Evolutionary conservation across 2,329 filamentous ascomycete species (phyloP).

Genomic region (Mycosphaerella arachidis): DNA sequence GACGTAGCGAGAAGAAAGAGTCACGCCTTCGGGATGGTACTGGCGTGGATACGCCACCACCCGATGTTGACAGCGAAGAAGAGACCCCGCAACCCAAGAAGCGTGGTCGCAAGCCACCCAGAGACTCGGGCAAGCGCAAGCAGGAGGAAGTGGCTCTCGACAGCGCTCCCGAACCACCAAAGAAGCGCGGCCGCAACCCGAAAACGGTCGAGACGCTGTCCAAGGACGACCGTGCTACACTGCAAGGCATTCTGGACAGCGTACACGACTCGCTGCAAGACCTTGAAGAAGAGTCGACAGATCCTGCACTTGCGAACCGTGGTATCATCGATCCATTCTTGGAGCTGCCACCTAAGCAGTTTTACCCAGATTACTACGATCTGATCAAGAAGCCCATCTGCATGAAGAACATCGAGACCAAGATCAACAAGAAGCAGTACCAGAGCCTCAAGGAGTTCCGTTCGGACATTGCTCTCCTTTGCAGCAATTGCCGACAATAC

Average conservation of each 20-base stretch:
- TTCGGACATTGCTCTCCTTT: conserved; percentile 77
- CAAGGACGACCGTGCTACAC: conserved; percentile 64
- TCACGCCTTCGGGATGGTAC: conserved; percentile 51
- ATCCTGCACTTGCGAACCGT: conserved; percentile 58
- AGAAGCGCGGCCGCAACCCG: conserved; percentile 67
- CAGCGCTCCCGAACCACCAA: conserved; percentile 68
- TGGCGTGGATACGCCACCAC: conserved; percentile 66
- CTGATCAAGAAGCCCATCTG: conserved; percentile 90
- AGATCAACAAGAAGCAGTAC: conserved; percentile 96
- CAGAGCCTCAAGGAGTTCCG: conserved; percentile 73
- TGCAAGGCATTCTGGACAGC: conserved; percentile 73
- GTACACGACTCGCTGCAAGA: conserved; percentile 78
- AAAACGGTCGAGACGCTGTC: conserved; percentile 64
- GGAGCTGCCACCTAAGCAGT: conserved; percentile 79
- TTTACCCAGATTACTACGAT: conserved; percentile 92
- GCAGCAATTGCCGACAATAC: conserved; percentile 88
- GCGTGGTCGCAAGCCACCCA: conserved; percentile 70
- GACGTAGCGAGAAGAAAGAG: conserved; percentile 69
- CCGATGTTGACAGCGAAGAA: conserved; percentile 71
- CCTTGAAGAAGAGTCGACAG: conserved; percentile 70
- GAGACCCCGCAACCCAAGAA: conserved; percentile 70
- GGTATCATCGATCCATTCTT: conserved; percentile 92
- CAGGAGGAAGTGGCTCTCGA: conserved; percentile 64
- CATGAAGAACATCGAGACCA: conserved; percentile 90
- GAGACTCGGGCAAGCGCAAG: conserved; percentile 77